Base-by-base conservation (phyloP, 164 flowering plant species). In the Liriodendron chinense region DNA sequence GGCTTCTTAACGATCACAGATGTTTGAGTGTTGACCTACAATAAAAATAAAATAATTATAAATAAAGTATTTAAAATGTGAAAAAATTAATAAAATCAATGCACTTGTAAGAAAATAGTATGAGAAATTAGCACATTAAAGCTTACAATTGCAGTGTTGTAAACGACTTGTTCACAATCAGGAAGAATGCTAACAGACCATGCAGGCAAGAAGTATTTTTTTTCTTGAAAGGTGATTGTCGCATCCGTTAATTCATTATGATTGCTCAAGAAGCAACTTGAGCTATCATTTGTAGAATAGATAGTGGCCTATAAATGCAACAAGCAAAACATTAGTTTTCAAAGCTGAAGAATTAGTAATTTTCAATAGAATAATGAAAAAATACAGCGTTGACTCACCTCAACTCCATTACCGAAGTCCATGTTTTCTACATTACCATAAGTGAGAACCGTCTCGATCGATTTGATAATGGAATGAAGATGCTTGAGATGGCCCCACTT, bases 151-250 rank as follows among this genome's bases (percentile, higher is more conserved):
- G 96, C 94, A 9, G 91, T 89, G 83, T 91, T 93, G 75, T 81
- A 93, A 2, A 64, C 83, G 69, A 73, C 91, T 1, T 53, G 79
- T 4, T 81, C 73, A 65, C 97, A 91, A 53, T 86, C 90, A 0
- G 84, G 84, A 50, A 89, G 83, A 56, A 91, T 84, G 68, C 83
- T 90, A 56, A 90, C 95, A 47, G 96, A 91, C 94, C 96, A 93
- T 28, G 96, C 92, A 1, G 94, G 98, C 12, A 93, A 71, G 0
- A 59, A 66, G 69, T 79, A 83, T 0, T 76, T 14, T 3, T 24
- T 75, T 5, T 83, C 88, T 68, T 72, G 72, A 61, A 74, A 85
- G 0, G 47, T 73, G 9, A 89, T 49, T 0, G 71, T 78, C 0
- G 82, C 82, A 83, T 87, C 91, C 10, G 21, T 8, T 0, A 43